Conservation (phyloP, 352 stramenopile species). For the Pythium phragmiticola region DNA sequence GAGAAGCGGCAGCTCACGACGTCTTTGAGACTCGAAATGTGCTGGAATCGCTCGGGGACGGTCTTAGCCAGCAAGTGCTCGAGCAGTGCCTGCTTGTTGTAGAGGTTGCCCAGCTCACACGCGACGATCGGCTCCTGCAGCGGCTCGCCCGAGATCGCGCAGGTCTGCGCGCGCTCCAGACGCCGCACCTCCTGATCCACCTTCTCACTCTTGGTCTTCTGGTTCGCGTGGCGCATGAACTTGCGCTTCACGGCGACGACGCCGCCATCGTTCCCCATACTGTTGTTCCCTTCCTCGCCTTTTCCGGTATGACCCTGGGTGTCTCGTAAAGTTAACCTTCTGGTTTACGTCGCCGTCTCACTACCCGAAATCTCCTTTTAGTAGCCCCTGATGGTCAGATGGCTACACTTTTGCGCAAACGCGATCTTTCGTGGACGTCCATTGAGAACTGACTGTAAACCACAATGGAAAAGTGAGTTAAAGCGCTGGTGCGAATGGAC, state of each 20-base stretch:
- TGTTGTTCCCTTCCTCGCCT: conserved; percentile 9
- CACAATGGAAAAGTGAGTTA: not conserved
- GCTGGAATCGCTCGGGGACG: conserved; percentile 66
- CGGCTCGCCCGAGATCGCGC: conserved; percentile 77
- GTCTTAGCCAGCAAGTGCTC: conserved; percentile 79
- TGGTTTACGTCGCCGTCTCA: not conserved
- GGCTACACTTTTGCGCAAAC: conserved; percentile 11
- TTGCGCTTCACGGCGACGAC: conserved; percentile 94
- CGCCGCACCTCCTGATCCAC: conserved; percentile 57
- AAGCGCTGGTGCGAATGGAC: not conserved
- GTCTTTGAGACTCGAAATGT: conserved; percentile 88
- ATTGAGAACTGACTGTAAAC: conserved; percentile 1
- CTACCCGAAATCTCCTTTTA: not conserved
- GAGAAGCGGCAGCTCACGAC: conserved; percentile 74
- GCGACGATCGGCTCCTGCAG: conserved; percentile 85
- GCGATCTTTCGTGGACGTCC: conserved; percentile 6
- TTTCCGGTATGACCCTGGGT: not conserved
- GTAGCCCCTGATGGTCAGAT: not conserved
- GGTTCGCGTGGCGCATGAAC: conserved; percentile 90
- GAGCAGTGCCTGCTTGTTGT: conserved; percentile 91
- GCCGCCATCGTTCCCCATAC: conserved; percentile 92
- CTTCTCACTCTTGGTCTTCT: conserved; percentile 69
- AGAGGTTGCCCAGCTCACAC: conserved; percentile 89
- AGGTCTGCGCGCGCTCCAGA: conserved; percentile 64
- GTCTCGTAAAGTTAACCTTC: conserved; percentile 5